Evolutionary conservation across 208 protist species (phyloP), one percentile per base, ranked within the genome.

Genomic region (Leishmania arabica): DNA sequence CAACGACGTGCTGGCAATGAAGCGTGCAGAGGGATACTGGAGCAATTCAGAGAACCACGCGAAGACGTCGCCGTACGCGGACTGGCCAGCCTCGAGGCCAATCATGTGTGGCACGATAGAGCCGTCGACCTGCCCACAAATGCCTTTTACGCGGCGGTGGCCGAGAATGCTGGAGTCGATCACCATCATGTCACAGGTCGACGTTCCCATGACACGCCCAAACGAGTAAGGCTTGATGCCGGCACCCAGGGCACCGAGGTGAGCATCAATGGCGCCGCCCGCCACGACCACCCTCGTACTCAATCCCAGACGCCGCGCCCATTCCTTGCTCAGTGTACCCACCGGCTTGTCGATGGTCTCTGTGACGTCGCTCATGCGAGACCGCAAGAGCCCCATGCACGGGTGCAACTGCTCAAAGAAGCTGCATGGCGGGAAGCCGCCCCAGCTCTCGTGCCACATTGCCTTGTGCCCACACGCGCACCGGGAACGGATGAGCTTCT

Each of bases 161-260:
- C 74, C 68, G 15, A 91, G 85, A n/a, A 81, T 79, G 11, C 13
- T 40, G 9, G 79, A 74, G 71, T 91, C 87, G 47, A 90, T 78
- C 24, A 87, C 87, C 85, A 93, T 92, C 84, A 90, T 90, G 82
- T 93, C 90, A 84, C 90, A 93, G 17, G 86, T 93, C 47, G 88
- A 92, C 9, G 86, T 93, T n/a, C 90, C 88, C 90, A 91, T 93
- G 7, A 93, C 85, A 42, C 90, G 90, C 40, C 89, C 84, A 75
- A 92, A 87, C 27, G 86, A 78, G 81, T 84, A 84, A 21, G 85
- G 81, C 56, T 84, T 85, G 47, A 90, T 89, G 75, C 86, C 86
- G 15, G 88, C 90, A 31, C 90, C 90, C 47, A 93, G 83, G 37
- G 88, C 90, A n/a, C 88, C 90, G 34, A 87, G 80, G 80, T 90